phyloP scores from a whole-genome alignment of 2,329 filamentous ascomycete species.

The Monosporascus sp. region DNA sequence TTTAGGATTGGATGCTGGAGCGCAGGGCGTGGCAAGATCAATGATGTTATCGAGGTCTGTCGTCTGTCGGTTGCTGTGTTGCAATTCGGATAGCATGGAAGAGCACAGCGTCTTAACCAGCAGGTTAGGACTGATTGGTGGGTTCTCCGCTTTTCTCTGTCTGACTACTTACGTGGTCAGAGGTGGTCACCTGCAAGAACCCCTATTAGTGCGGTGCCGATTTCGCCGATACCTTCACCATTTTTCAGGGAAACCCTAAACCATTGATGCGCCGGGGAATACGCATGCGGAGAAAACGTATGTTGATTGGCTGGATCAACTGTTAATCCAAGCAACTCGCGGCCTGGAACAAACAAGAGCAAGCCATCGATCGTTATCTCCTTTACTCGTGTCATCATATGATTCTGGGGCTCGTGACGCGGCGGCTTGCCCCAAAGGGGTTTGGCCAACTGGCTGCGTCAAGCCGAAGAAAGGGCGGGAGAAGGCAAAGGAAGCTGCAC shows the following conservation, averaged over 20 bases:
- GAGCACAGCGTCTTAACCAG: not conserved
- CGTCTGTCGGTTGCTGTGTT: not conserved
- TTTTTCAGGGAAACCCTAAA: not conserved
- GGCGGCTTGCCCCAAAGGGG: no score
- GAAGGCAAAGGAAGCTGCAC: no score
- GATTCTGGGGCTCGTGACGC: no score
- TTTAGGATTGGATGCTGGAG: not conserved
- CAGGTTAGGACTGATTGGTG: not conserved
- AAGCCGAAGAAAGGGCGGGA: no score
- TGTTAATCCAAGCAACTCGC: not conserved
- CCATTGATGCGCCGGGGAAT: not conserved
- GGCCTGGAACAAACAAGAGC: no score
- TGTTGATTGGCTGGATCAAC: not conserved
- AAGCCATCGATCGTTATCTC: no score
- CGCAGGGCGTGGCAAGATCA: constrained; percentile 5
- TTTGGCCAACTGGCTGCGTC: no score
- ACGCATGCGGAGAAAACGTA: not conserved
- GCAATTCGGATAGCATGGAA: not conserved
- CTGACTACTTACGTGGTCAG: not conserved
- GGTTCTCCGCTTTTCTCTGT: not conserved
- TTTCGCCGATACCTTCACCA: constrained; percentile 1
- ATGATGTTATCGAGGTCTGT: not conserved
- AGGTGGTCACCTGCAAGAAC: not conserved
- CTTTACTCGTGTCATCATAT: no score
- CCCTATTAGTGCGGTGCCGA: constrained; percentile 10